Conservation (phyloP, 192 early-diverging fungal species). For the Hyaloraphidium curvatum region DNA sequence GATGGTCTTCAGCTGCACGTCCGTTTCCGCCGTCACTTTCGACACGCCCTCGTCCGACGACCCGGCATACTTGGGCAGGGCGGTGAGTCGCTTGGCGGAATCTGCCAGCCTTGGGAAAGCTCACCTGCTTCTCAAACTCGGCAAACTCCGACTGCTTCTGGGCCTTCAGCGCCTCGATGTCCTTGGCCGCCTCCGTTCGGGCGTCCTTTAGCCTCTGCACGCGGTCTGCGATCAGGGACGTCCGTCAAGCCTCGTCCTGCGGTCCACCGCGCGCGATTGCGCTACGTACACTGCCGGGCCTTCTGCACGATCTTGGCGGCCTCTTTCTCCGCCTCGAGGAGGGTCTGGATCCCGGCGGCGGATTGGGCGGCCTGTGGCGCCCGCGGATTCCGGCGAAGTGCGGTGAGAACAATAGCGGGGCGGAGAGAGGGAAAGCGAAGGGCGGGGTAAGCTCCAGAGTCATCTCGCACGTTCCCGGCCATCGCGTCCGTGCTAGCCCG, state of each 20-base stretch:
- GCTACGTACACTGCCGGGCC: conserved; percentile 60
- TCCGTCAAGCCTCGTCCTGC: background rate
- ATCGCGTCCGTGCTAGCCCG: no score
- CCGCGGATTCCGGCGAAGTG: background rate
- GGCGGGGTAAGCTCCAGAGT: background rate
- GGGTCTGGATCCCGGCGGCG: conserved; percentile 62
- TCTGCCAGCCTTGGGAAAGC: background rate
- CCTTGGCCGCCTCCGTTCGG: conserved; percentile 79
- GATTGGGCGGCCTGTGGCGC: background rate
- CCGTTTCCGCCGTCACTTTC: conserved; percentile 48
- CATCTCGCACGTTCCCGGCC: no score
- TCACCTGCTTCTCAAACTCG: conserved; percentile 47
- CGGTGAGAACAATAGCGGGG: background rate
- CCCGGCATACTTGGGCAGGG: conserved; percentile 39
- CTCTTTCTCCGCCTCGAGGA: conserved; percentile 94
- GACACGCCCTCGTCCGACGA: conserved; percentile 36
- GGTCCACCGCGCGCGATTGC: background rate
- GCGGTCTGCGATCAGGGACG: conserved; percentile 34
- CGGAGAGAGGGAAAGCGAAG: background rate
- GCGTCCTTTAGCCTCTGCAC: conserved; percentile 85
- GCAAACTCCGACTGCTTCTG: conserved; percentile 68
- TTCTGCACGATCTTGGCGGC: conserved; percentile 82
- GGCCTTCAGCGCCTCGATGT: conserved; percentile 68
- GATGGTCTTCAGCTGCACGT: conserved; percentile 41
- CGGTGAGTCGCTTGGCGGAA: background rate